phyloP scores from a whole-genome alignment of 768 basidiomycete genomes.

The Amanita molliuscula region DNA sequence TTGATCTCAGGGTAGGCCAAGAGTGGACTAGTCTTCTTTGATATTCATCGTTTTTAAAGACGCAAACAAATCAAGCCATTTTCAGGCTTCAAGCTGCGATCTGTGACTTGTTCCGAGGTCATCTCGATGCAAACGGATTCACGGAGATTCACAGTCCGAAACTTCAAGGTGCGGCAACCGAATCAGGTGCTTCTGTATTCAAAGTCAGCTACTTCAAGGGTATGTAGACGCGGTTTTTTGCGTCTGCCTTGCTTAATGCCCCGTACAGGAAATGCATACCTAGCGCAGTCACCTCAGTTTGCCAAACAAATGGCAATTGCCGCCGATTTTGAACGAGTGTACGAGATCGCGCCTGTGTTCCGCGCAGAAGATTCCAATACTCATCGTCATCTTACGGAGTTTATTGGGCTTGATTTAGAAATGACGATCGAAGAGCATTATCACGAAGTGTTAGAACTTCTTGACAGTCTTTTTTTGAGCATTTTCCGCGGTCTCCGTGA shows the following conservation, averaged over 20 bases:
- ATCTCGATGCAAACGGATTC: conserved; percentile 65
- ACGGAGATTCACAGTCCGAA: conserved; percentile 97
- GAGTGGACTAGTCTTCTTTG: conserved; percentile 1
- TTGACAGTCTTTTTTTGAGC: conserved; percentile 77
- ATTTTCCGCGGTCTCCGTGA: conserved; percentile 82
- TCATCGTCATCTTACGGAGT: conserved; percentile 96
- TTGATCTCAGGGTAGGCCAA: conserved; percentile 78
- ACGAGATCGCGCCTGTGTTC: conserved; percentile 95
- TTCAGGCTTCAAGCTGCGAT: conserved; percentile 90
- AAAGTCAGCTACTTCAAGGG: conserved; percentile 98
- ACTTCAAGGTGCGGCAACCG: conserved; percentile 93
- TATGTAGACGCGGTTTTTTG: conserved; percentile 12
- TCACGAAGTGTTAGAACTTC: conserved; percentile 90
- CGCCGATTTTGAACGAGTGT: conserved; percentile 96
- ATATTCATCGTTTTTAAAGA: conserved; percentile 33
- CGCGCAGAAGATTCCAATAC: conserved; percentile 97
- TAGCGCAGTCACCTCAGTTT: conserved; percentile 95
- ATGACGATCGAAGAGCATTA: conserved; percentile 99
- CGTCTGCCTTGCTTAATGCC: not conserved
- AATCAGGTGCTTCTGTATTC: conserved; percentile 95
- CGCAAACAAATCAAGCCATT: conserved; percentile 90
- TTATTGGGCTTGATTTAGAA: conserved; percentile 97
- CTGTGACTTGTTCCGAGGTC: conserved; percentile 78
- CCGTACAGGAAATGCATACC: conserved; percentile 66
- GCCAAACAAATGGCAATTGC: conserved; percentile 99